phyloP scores from a whole-genome alignment of 345 rosid genomes.

The sweet orange (Citrus sinensis) region DNA sequence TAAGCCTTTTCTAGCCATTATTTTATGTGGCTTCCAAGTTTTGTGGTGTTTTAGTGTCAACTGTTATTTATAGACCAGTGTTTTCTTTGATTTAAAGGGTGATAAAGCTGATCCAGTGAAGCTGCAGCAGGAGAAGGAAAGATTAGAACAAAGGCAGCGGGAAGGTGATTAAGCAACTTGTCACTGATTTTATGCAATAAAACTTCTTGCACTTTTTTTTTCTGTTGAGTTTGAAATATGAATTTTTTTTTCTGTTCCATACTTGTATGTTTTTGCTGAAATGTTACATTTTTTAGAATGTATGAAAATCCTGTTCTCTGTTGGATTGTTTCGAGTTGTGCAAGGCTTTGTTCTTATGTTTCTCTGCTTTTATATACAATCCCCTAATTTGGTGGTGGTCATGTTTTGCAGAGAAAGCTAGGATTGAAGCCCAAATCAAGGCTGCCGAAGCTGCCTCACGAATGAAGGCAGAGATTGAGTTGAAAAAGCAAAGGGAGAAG shows the following conservation, averaged over 20 bases:
- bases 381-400: neutral
- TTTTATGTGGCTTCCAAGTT: neutral
- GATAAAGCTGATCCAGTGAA: constrained; percentile 57
- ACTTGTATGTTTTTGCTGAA: neutral
- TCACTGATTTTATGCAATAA: neutral
- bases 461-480: constrained; percentile 48
- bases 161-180: constrained; percentile 49
- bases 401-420: constrained; percentile 54
- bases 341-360: neutral
- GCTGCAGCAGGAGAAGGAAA: constrained; percentile 61
- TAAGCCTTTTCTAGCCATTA: constrained; percentile 16
- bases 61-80: neutral
- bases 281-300: neutral
- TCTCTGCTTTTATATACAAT: neutral
- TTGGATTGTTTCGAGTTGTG: neutral
- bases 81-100: constrained; percentile 35
- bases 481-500: constrained; percentile 53
- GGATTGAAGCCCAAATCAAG: constrained; percentile 68
- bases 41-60: neutral
- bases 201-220: neutral
- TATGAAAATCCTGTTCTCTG: neutral
- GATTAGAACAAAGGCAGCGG: constrained; percentile 59
- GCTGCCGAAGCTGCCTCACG: constrained; percentile 59
- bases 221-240: neutral
- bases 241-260: neutral